Evolutionary conservation across 2,329 filamentous ascomycete species (phyloP).

Genomic region (Gremmenia infestans): DNA sequence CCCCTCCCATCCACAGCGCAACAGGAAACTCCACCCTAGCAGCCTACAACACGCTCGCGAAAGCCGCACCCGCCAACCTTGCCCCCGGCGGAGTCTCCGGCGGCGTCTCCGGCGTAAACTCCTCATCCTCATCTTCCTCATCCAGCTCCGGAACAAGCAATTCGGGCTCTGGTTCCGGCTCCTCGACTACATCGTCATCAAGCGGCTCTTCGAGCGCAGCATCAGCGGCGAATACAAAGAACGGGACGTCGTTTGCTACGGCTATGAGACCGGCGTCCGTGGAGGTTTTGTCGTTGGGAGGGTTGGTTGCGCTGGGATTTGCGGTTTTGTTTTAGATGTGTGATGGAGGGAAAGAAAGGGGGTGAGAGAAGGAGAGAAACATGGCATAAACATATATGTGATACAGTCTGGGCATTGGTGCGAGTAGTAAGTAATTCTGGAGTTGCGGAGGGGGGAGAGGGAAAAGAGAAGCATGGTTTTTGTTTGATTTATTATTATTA

Average conservation of each 20-base stretch:
- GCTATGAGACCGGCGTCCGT: not conserved
- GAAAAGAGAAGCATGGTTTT: not conserved
- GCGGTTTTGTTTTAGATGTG: not conserved
- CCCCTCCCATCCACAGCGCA: conserved; percentile 9
- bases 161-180: not conserved
- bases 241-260: not conserved
- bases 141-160: conserved; percentile 6
- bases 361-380: not conserved
- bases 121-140: not conserved
- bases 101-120: conserved; percentile 11
- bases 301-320: not conserved
- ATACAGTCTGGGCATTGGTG: conserved; percentile 1
- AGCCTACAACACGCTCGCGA: conserved; percentile 34
- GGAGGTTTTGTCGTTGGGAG: not conserved
- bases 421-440: no score
- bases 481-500: conserved; percentile 1
- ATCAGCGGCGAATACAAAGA: not conserved
- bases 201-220: not conserved
- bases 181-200: not conserved
- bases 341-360: not conserved
- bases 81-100: conserved; percentile 31
- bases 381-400: not conserved
- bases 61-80: conserved; percentile 36
- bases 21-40: conserved; percentile 48
- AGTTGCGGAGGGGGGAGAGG: no score